Conservation (phyloP, 805 yeast species). For the Yamadazyma akitaensis region DNA sequence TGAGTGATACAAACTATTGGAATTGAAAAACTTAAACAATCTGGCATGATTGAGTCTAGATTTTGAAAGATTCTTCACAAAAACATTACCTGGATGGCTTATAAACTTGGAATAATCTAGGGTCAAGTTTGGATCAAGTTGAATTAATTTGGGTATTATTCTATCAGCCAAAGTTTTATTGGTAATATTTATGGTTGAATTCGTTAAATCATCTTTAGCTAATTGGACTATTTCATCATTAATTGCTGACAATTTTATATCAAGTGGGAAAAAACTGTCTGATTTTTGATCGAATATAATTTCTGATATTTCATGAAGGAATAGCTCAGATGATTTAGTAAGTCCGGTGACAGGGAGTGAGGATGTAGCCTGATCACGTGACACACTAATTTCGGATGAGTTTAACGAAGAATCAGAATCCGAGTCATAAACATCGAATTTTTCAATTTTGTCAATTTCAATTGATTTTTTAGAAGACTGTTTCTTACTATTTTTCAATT, state of each 20-base stretch:
- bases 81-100: constrained; percentile 58
- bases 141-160: constrained; percentile 13
- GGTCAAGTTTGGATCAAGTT: constrained; percentile 8
- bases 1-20: constrained; percentile 17
- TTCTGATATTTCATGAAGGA: constrained; percentile 4
- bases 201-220: too few relatives aligned
- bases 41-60: constrained; percentile 34
- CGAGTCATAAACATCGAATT: too few relatives aligned
- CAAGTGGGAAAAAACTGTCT: constrained; percentile 7
- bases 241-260: background rate
- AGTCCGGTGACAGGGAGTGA: background rate
- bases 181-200: background rate
- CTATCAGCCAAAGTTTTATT: constrained; percentile 10
- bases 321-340: background rate
- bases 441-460: background rate
- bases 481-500: background rate
- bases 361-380: too few relatives aligned
- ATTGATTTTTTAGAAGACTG: background rate
- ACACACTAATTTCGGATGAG: background rate
- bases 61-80: constrained; percentile 46
- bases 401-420: background rate
- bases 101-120: constrained; percentile 30
- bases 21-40: constrained; percentile 19
- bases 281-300: constrained; percentile 5
- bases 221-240: background rate